These are phyloP conservation scores for Taxillus chinensis DNA, from an alignment of 164 flowering plant species.

Conservation along the genomic window DNA sequence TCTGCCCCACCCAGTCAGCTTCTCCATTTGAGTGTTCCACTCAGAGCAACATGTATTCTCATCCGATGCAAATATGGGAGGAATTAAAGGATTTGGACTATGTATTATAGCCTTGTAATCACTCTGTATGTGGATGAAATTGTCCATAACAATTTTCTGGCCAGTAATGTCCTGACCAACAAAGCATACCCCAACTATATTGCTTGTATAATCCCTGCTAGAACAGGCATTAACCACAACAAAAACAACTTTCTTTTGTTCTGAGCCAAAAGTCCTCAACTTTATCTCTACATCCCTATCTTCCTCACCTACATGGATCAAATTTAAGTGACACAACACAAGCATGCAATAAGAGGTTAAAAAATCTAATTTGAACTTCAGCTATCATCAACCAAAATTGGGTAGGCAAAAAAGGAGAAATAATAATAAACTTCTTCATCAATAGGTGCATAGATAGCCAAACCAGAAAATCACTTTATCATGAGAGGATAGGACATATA, in stretches of 20 bases:
- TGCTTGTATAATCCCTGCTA: constrained; percentile 68
- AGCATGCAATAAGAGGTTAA: no score
- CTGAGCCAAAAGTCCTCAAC: constrained; percentile 65
- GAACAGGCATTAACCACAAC: constrained; percentile 94
- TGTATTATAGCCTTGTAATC: constrained; percentile 95
- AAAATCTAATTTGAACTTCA: no score
- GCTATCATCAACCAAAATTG: no score
- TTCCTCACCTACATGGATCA: constrained; percentile 70
- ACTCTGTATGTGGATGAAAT: constrained; percentile 84
- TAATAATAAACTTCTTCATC: no score
- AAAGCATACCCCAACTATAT: constrained; percentile 89
- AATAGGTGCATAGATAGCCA: no score
- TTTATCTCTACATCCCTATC: constrained; percentile 90
- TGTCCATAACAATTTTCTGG: constrained; percentile 90
- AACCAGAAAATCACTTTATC: no score
- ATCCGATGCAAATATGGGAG: constrained; percentile 96
- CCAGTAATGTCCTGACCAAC: constrained; percentile 97
- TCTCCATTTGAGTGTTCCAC: constrained; percentile 97
- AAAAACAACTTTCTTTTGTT: constrained; percentile 44
- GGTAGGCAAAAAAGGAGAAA: no score
- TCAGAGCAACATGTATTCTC: constrained; percentile 89
- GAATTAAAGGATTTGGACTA: constrained; percentile 86
- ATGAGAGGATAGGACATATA: no score
- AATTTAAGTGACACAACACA: constrained; percentile 10
- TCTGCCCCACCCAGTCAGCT: constrained; percentile 79